Evolutionary conservation across 2,329 filamentous ascomycete species (phyloP), one percentile per base, ranked within the genome.

Genomic region (Colletotrichum liaoningense): DNA sequence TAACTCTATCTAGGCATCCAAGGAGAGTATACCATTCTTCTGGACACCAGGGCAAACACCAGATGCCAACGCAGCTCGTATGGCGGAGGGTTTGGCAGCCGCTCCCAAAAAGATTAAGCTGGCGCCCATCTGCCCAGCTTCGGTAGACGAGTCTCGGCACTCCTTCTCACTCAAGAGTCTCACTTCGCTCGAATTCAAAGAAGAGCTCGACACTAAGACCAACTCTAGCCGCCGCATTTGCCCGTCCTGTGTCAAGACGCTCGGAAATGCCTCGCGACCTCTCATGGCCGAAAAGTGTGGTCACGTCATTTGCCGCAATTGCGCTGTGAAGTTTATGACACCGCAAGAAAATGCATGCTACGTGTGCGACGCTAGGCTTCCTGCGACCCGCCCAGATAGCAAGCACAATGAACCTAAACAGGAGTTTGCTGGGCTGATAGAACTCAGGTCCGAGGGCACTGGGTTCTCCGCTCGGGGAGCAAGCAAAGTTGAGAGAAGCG

Each of bases 41-140:
- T 98, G 96, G 97, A 93, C 96, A 1, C 96, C 95, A 0, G 94
- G 93, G 0, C 89, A 96, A 70, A 97, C 94, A 0, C 95, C 95
- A 14, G 82, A 83, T 54, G 81, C 81, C 42, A 79, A 82, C 59
- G 78, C 81, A 66, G 80, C 73, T 38, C 69, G 73, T 30, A 54
- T 63, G 56, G 69, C 69, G 19, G 42, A 66, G 24, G 52, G 35
- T 14, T 58, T 59, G 12, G 28, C 59, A 22, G 33, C 24, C 4
- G 42, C 62, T n/a, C 49, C 83, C n/a, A 92, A 91, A 79, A 88
- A 90, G 66, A 80, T 84, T 63, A 97, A 97, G 79, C 84, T 89
- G 30, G 86, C 87, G 5, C 94, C 95, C 0, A 86, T 93, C 2
- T 98, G 95, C 78, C 95, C 95, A 0, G 93, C 92, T 0, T 94